Evolutionary conservation across 306 rosid species (phyloP), one percentile per base, ranked within the genome.

Genomic region (Citrullus amarus): DNA sequence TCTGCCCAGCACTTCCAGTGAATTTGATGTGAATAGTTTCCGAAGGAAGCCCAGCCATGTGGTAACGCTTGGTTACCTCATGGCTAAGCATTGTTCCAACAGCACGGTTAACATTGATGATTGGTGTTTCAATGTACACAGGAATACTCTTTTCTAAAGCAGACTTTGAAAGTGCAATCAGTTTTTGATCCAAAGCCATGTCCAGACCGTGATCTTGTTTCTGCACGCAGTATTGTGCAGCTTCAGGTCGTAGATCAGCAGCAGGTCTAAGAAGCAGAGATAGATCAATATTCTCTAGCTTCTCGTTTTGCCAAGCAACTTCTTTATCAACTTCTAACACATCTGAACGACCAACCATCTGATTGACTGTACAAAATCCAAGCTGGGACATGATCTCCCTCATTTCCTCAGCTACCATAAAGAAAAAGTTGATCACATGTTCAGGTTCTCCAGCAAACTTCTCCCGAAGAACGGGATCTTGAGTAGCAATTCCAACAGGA

Each of bases 31-130:
- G 99, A 77, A 96, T 90, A 62, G 97, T 89, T 60, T 92, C 99
- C 39, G 89, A 80, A 13, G 99, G 99, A 87, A 96, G 99, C 79
- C 98, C 99, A 75, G 82, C 93, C 85, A 84, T 82, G 78, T 74
- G 89, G 82, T 96, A 92, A 73, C 85, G 88, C 46, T 96, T 96
- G 71, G 98, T 96, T 83, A 96, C 96, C 88, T 96, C 93, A 60
- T 96, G 99, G 86, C 99, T 96, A 80, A 96, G 99, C 98, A 92
- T 96, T 43, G 99, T 96, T 79, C 99, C 99, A 82, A 92, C 99
- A 46, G 99, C 91, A 75, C 99, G 99, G 80, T 96, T 96, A 41
- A 86, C 87, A 75, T 96, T 96, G 60, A 65, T 76, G 79, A 92
- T 86, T 54, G 90, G 89, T 11, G 85, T 82, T 85, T 96, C 99